phyloP scores from a whole-genome alignment of 2,329 filamentous ascomycete genomes.

The Berkeleyomyces basicola region DNA sequence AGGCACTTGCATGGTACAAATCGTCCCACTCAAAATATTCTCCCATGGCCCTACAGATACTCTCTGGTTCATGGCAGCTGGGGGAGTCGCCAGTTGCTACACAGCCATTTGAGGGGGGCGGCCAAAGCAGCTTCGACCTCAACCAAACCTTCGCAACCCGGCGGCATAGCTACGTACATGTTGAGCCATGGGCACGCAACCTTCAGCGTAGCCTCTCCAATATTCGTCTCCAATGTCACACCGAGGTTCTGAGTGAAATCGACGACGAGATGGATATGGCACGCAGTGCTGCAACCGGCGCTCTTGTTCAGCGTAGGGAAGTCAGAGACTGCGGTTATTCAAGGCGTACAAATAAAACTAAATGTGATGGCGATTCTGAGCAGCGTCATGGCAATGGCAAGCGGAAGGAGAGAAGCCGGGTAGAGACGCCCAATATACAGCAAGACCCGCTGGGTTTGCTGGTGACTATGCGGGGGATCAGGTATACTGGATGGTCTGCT shows the following conservation, averaged over 20 bases:
- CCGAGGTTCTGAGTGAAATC: conserved; percentile 44
- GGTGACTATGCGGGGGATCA: conserved; percentile 4
- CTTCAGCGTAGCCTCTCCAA: conserved; percentile 59
- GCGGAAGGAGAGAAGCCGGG: neutral
- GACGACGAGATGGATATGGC: conserved; percentile 51
- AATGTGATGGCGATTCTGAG: neutral
- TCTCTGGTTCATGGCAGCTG: conserved; percentile 33
- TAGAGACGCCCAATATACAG: conserved; percentile 1
- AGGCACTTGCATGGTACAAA: conserved; percentile 56
- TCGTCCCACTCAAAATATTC: conserved; percentile 11
- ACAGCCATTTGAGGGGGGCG: neutral
- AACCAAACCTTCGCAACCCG: conserved; percentile 16
- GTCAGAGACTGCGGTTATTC: neutral
- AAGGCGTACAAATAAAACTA: neutral
- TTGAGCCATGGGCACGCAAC: conserved; percentile 70
- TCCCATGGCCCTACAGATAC: conserved; percentile 15
- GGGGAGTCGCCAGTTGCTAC: neutral
- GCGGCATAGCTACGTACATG: conserved; percentile 33
- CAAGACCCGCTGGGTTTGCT: conserved; percentile 12
- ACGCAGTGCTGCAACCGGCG: conserved; percentile 49
- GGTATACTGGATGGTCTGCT: conserved; percentile 11
- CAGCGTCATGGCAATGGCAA: neutral
- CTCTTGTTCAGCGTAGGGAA: conserved; percentile 32
- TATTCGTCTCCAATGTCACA: conserved; percentile 51
- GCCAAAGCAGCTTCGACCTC: conserved; percentile 16